phyloP scores from a whole-genome alignment of 1,284 basidiomycete species.

The Meira nashicola region DNA sequence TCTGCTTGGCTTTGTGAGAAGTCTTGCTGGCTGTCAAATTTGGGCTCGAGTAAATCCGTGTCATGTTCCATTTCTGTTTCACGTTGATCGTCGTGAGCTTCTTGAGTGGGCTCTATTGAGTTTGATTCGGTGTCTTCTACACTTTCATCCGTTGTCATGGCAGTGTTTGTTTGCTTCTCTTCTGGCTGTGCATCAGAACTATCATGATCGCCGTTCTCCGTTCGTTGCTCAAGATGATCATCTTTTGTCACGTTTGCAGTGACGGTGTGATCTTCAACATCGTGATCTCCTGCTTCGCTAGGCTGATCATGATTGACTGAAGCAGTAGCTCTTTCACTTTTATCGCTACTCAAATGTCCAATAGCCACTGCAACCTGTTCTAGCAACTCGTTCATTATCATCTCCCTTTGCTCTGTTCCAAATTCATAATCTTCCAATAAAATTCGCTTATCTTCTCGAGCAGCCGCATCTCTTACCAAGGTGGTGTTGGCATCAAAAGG shows the following conservation, averaged over 20 bases:
- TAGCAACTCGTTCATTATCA: conserved; percentile 43
- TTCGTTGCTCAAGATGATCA: background rate
- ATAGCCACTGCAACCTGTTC: conserved; percentile 49
- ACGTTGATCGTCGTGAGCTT: background rate
- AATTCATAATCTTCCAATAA: conserved; percentile 43
- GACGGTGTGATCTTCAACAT: background rate
- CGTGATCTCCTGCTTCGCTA: background rate
- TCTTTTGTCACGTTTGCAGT: background rate
- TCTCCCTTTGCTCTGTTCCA: conserved; percentile 24
- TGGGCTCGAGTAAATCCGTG: background rate
- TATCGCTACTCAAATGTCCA: conserved; percentile 11
- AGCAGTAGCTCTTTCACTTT: background rate
- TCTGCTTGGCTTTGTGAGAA: background rate
- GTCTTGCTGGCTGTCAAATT: conserved; percentile 16
- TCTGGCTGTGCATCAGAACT: background rate
- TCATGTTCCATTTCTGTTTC: background rate
- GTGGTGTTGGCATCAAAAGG: conserved; percentile 21
- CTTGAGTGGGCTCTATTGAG: background rate
- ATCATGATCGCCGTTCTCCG: background rate
- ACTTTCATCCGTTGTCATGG: background rate
- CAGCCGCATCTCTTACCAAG: conserved; percentile 38
- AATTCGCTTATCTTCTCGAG: conserved; percentile 43
- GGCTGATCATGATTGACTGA: conserved; percentile 4
- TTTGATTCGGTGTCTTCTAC: background rate
- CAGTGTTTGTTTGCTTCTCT: background rate